These are phyloP conservation scores for Penstemon barbatus DNA, from an alignment of 257 asterid species.

Conservation along the genomic window DNA sequence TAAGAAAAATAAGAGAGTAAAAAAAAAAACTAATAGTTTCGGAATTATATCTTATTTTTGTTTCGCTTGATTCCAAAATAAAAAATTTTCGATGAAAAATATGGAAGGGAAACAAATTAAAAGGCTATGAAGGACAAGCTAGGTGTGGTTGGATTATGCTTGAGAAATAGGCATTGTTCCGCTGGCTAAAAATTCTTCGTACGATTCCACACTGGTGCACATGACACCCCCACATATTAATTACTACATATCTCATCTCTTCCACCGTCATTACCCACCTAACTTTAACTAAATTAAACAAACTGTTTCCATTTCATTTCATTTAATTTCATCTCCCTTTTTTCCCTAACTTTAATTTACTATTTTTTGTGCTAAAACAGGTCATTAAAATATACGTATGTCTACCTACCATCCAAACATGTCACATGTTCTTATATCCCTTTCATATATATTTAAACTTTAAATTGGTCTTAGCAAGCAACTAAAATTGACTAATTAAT, in stretches of 20 bases:
- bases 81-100: no score
- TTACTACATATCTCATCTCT: not conserved
- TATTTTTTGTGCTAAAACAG: constrained; percentile 18
- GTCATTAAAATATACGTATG: not conserved
- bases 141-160: constrained; percentile 31
- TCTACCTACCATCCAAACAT: constrained; percentile 56
- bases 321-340: constrained; percentile 19
- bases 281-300: constrained; percentile 41
- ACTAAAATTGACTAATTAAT: constrained; percentile 14
- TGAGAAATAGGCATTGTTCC: constrained; percentile 38
- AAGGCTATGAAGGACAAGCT: constrained; percentile 7
- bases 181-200: constrained; percentile 36
- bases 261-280: constrained; percentile 30
- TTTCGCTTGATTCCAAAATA: no score
- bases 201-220: constrained; percentile 34
- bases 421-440: constrained; percentile 45
- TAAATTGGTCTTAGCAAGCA: not conserved
- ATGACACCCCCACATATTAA: constrained; percentile 30
- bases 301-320: constrained; percentile 20
- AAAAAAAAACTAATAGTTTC: no score
- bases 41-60: no score
- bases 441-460: not conserved
- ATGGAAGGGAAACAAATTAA: no score
- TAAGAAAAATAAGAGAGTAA: no score
- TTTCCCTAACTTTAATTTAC: not conserved